Evolutionary conservation across 2,329 filamentous ascomycete genomes (phyloP).

Genomic region (Boeremia lycopersici): DNA sequence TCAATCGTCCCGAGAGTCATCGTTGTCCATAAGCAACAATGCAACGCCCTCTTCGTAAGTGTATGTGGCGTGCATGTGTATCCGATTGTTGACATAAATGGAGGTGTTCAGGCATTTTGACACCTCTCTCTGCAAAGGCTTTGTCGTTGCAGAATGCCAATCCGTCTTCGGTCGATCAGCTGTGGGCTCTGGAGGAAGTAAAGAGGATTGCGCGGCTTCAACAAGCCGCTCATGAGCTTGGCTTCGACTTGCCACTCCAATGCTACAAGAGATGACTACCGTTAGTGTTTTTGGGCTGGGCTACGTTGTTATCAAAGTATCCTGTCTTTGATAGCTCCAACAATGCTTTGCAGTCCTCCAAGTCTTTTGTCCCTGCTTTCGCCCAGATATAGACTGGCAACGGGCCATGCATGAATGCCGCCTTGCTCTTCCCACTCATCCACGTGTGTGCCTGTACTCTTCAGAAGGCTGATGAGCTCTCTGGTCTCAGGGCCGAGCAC

Average conservation of each 20-base stretch:
- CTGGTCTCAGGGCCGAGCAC: slow-evolving; percentile 75
- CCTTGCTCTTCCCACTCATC: slow-evolving; percentile 65
- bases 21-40: neutral
- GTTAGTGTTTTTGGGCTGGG: neutral
- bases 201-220: slow-evolving; percentile 4
- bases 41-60: neutral
- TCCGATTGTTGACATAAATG: neutral
- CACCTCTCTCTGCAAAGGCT: slow-evolving; percentile 4
- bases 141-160: slow-evolving; percentile 1
- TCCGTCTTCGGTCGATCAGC: neutral
- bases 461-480: slow-evolving; percentile 62
- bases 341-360: slow-evolving; percentile 55
- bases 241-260: slow-evolving; percentile 8
- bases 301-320: slow-evolving; percentile 21
- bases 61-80: neutral
- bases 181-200: slow-evolving; percentile 9
- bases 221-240: slow-evolving; percentile 8
- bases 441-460: slow-evolving; percentile 61
- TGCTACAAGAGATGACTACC: slow-evolving; percentile 4
- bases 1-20: neutral
- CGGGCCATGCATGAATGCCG: slow-evolving; percentile 82
- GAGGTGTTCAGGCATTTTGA: slow-evolving; percentile 1
- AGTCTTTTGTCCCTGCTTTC: slow-evolving; percentile 54
- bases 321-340: slow-evolving; percentile 41
- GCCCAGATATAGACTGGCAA: slow-evolving; percentile 66